Conservation (phyloP, 176 grass and related monocot genomes). For the Carex parvula region DNA sequence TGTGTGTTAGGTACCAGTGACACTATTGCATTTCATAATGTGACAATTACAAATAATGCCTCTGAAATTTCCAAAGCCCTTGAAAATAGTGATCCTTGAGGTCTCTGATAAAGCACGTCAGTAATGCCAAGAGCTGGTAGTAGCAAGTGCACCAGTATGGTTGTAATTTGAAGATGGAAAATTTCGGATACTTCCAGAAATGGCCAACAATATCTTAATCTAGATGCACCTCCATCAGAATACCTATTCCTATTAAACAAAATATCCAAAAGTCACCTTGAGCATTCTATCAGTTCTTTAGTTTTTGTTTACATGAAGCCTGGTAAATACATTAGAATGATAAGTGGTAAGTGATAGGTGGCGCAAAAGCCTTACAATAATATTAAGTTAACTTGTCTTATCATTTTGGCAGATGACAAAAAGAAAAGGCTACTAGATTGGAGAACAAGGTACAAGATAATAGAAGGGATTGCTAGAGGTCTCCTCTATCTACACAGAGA, state of each 20-base stretch:
- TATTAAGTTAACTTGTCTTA: background rate
- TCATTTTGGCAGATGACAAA: background rate
- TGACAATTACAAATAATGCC: no score
- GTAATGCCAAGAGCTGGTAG: background rate
- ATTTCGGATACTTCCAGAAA: background rate
- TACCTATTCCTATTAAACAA: background rate
- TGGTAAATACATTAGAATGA: background rate
- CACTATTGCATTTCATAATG: no score
- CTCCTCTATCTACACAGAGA: conserved; percentile 19
- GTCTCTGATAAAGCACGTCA: no score
- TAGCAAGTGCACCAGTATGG: background rate
- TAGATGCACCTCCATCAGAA: background rate
- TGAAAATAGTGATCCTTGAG: no score
- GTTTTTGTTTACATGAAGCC: background rate
- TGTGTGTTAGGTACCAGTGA: no score
- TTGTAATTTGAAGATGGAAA: background rate
- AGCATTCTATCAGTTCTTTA: background rate
- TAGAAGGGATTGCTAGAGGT: conserved; percentile 27
- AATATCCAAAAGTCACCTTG: background rate
- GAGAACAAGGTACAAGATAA: conserved; percentile 24
- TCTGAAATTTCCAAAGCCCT: no score
- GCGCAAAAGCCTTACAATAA: background rate
- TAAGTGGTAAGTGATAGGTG: background rate
- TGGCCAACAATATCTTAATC: background rate
- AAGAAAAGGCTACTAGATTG: conserved; percentile 25